Evolutionary conservation across 768 basidiomycete genomes (phyloP), one percentile per base, ranked within the genome.

Genomic region (Glaciozyma martinii): DNA sequence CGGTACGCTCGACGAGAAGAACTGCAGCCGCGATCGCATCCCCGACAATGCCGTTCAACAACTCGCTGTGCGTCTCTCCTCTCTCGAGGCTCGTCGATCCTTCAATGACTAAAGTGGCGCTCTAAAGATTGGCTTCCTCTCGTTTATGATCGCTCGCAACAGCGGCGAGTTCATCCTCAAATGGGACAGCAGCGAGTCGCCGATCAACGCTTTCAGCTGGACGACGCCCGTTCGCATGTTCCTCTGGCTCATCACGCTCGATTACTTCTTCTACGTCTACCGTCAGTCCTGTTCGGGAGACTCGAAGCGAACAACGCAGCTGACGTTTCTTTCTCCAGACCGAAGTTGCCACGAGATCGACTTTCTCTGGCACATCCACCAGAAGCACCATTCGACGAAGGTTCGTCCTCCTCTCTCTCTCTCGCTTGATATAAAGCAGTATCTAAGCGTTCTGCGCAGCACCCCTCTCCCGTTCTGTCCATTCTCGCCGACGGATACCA

Each of bases 401-500:
- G 37, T 42, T 10, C 16, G 37, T n/a, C 13, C 18, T n/a, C 37
- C 37, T n/a, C 15, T 32, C 21, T n/a, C 23, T n/a, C n/a, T 33
- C 55, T 6, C 40, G 1, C 3, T 25, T 9, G 15, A 29, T 6
- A 13, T 25, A 52, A 8, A 1, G 18, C 9, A 10, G 8, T 29
- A 21, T 7, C 15, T 25, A 29, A n/a, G 50, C 15, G n/a, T 29
- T n/a, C n/a, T n/a, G 9, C 18, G 5, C 27, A 44, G 29, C 55
- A 63, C 53, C 54, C 54, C 23, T n/a, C 10, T 5, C 63, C 33
- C 0, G 23, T 55, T 9, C 59, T 42, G 30, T 18, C 27, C 59
- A 59, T 63, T 23, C 50, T 67, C 59, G 66, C 66, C 55, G 62
- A 63, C 13, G 49, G 37, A 3, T 33, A 42, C 7, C 61, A 63